Evolutionary conservation across 768 basidiomycete species (phyloP).

Genomic region (Auricularia cornea): DNA sequence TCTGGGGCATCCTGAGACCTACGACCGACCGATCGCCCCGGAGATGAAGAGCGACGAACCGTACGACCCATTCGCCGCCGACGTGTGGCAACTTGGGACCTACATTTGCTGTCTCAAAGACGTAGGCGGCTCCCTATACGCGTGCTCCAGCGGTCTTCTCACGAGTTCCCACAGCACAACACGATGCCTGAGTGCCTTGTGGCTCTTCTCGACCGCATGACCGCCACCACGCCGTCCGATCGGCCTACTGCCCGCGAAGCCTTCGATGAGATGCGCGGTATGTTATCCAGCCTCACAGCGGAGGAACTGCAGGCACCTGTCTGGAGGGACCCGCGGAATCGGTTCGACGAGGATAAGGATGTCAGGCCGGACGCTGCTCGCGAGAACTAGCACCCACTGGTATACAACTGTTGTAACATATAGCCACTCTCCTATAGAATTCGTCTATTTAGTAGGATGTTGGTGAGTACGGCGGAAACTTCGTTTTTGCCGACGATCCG

Average conservation of each 20-base stretch:
- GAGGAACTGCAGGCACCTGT: background rate
- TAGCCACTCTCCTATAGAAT: too few species aligned
- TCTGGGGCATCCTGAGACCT: background rate
- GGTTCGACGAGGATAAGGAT: too few species aligned
- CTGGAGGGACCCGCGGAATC: background rate
- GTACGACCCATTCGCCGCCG: background rate
- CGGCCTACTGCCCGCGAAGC: background rate
- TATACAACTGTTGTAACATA: too few species aligned
- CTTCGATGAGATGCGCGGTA: background rate
- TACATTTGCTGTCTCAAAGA: too few species aligned
- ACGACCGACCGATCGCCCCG: background rate
- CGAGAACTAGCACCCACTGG: too few species aligned
- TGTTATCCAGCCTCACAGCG: background rate
- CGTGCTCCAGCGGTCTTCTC: too few species aligned
- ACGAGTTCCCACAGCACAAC: background rate
- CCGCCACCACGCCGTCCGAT: background rate
- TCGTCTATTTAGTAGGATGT: too few species aligned
- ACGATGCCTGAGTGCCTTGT: background rate
- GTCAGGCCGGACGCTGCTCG: too few species aligned
- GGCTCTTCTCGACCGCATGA: background rate
- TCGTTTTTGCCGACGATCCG: too few species aligned
- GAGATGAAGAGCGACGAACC: background rate
- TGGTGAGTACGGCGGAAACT: too few species aligned
- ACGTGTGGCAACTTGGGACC: background rate
- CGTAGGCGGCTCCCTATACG: too few species aligned